Evolutionary conservation across 202 grass and related monocot genomes (phyloP), one percentile per base, ranked within the genome.

Genomic region (Sporobolus alterniflorus): DNA sequence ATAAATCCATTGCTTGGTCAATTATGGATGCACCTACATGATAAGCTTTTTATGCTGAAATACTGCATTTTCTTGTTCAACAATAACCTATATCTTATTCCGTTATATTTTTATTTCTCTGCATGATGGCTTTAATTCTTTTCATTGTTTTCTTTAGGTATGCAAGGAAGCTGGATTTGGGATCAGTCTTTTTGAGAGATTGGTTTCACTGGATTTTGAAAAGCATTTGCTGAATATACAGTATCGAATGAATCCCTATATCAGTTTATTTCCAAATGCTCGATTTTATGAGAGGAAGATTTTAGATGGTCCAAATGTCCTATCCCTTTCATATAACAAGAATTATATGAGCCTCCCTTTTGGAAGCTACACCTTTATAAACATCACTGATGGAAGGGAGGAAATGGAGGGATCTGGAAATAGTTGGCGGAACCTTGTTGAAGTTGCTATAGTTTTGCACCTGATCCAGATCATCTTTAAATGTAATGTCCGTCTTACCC

Each of bases 181-280:
- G 79, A 72, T 59, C 8, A 98, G 95, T 76, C 90, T 94, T 82
- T 98, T 94, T 79, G 78, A 92, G 61, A 98, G 95, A 85, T 78
- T 98, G 67, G 83, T 92, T 29, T 51, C 7, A 17, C 22, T 94
- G 11, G 29, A 75, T 36, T 86, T 86, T 32, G 71, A 85, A 54
- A 98, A 94, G n/a, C 80, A 92, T 64, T 77, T 98, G 69, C 67
- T 98, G 76, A 93, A 94, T 42, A 89, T 86, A 81, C 95, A 98
- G 48, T 98, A 98, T 77, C 86, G 95, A 16, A 94, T 98, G 92
- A 76, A 89, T 47, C 95, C 92, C 72, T 67, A 20, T 49, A 94
- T 98, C 62, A 93, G 92, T 30, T 77, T 72, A 32, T 98, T 94
- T 84, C 95, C 92, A 78, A 94, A 94, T 79, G 64, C 65, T 70